Conservation (phyloP, 1,139 yeast species). For the Magnusiomyces paraingens region DNA sequence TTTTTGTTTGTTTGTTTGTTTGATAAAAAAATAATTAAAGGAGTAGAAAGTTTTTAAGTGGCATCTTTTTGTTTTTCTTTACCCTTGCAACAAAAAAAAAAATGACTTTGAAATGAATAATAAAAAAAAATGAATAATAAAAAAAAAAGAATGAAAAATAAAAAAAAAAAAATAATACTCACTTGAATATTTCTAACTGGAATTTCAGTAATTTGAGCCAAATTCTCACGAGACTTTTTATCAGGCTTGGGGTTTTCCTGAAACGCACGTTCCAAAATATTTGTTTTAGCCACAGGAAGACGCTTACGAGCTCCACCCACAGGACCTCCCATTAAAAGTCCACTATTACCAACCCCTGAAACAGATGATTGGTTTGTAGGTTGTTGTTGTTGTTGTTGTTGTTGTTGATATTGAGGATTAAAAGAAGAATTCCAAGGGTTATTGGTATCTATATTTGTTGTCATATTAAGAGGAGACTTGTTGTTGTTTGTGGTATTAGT, state of each 20-base stretch:
- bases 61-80: too few species aligned
- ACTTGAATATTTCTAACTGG: constrained; percentile 28
- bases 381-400: too few species aligned
- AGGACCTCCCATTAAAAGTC: constrained; percentile 8
- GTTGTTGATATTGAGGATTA: constrained; percentile 1
- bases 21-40: background rate
- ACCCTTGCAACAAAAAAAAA: too few species aligned
- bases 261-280: constrained; percentile 25
- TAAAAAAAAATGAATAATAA: too few species aligned
- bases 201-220: constrained; percentile 25
- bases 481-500: too few species aligned
- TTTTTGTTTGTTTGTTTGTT: too few species aligned
- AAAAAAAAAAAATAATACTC: constrained; percentile 5
- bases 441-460: too few species aligned
- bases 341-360: background rate
- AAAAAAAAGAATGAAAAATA: background rate
- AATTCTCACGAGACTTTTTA: constrained; percentile 25
- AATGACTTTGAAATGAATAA: too few species aligned
- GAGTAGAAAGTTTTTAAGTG: too few species aligned
- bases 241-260: constrained; percentile 29
- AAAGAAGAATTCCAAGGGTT: too few species aligned
- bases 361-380: background rate
- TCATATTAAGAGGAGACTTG: too few species aligned
- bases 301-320: constrained; percentile 21
- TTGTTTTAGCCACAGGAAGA: constrained; percentile 26